Conservation (phyloP, 306 rosid genomes). For the Glycine latifolia region DNA sequence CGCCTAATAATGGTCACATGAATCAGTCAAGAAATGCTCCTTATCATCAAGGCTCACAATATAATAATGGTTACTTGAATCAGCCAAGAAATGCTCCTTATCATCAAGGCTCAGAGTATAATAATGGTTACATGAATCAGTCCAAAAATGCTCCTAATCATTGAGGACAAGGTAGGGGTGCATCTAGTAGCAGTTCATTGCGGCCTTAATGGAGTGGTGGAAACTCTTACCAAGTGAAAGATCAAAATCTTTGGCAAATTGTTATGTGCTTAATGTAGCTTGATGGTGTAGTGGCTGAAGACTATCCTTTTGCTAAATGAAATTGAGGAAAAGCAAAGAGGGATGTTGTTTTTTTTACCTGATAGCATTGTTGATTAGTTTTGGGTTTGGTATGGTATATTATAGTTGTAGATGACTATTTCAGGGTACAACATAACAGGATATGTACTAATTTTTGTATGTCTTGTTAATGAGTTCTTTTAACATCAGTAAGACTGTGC, state of each 20-base stretch:
- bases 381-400: not conserved
- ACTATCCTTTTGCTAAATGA: not conserved
- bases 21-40: not conserved
- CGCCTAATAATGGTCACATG: not conserved
- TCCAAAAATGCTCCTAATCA: not conserved
- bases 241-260: not conserved
- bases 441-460: not conserved
- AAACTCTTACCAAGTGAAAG: not conserved
- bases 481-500: too few relatives aligned
- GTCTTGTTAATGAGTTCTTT: not conserved
- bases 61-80: not conserved
- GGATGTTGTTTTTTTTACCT: too few relatives aligned
- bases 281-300: not conserved
- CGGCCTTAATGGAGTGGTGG: constrained; percentile 3
- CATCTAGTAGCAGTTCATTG: not conserved
- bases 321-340: not conserved
- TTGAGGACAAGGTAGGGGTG: constrained; percentile 31
- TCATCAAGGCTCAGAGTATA: not conserved
- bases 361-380: not conserved
- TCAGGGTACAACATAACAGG: not conserved
- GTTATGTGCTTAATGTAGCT: not conserved
- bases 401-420: not conserved
- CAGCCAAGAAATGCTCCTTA: not conserved
- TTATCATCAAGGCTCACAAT: not conserved
- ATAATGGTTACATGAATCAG: not conserved